Evolutionary conservation across 495 filamentous ascomycete genomes (phyloP).

Genomic region (Rhizodiscina lignyota): DNA sequence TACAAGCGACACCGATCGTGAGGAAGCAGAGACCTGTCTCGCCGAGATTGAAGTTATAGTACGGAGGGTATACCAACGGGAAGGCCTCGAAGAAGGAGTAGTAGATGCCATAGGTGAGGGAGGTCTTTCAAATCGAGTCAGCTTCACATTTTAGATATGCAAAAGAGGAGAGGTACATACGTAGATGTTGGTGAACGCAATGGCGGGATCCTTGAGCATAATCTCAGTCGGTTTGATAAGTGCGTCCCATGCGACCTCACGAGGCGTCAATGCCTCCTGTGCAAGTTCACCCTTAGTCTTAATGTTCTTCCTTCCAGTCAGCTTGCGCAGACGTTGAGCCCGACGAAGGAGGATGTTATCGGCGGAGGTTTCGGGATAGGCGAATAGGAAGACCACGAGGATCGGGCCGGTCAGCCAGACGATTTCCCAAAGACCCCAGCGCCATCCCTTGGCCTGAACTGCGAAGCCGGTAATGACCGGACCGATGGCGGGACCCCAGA

Average conservation of each 20-base stretch:
- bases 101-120: conserved; percentile 49
- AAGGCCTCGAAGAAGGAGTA: conserved; percentile 62
- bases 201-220: conserved; percentile 42
- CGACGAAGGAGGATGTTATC: conserved; percentile 39
- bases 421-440: conserved; percentile 27
- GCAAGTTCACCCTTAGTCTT: conserved; percentile 23
- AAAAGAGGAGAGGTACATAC: too few species aligned
- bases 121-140: too few species aligned
- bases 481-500: conserved; percentile 36
- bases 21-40: conserved; percentile 49
- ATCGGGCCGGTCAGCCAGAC: conserved; percentile 31
- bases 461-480: conserved; percentile 48
- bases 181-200: conserved; percentile 46
- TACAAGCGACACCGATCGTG: conserved; percentile 38
- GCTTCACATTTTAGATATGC: too few species aligned
- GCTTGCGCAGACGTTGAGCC: conserved; percentile 31
- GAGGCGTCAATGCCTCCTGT: conserved; percentile 26
- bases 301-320: conserved; percentile 17
- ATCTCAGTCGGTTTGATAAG: conserved; percentile 47
- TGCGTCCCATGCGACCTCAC: conserved; percentile 34
- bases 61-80: conserved; percentile 48
- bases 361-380: conserved; percentile 36
- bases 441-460: conserved; percentile 32
- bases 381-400: conserved; percentile 31
- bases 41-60: conserved; percentile 46